A percentile compares a stretch with the other conserved stretches of the same genome.
phyloP scores from a whole-genome alignment of 2,329 filamentous ascomycete species.

The Didymella arachidicola region DNA sequence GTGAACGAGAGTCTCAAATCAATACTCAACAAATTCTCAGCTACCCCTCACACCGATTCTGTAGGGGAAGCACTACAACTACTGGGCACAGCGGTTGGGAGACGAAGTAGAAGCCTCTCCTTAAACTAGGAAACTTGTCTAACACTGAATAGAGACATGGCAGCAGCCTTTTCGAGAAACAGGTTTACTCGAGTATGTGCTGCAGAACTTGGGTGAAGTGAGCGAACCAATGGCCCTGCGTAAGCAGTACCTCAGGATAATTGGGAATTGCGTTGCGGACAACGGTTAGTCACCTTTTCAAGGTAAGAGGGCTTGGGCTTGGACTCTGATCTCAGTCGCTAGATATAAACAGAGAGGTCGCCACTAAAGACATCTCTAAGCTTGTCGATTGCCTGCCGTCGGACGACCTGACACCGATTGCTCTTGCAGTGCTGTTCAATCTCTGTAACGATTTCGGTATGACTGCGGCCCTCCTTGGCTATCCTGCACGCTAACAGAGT shows the following conservation, averaged over 20 bases:
- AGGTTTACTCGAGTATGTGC: conserved; percentile 41
- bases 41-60: conserved; percentile 2
- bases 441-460: conserved; percentile 54
- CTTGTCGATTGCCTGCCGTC: conserved; percentile 38
- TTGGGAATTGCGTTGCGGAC: conserved; percentile 51
- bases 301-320: too few species aligned
- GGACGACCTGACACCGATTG: conserved; percentile 36
- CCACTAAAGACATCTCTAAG: conserved; percentile 34
- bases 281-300: conserved; percentile 33
- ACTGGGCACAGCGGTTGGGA: conserved; percentile 46
- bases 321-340: conserved; percentile 25
- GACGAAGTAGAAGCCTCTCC: conserved; percentile 32
- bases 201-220: conserved; percentile 35
- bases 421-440: conserved; percentile 55
- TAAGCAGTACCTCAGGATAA: conserved; percentile 48
- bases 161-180: conserved; percentile 37
- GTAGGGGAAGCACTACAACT: conserved; percentile 28
- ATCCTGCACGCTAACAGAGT: conserved; percentile 23
- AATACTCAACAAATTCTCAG: conserved; percentile 8
- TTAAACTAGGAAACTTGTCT: conserved; percentile 20
- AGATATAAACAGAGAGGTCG: conserved; percentile 47
- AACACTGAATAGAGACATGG: conserved; percentile 42
- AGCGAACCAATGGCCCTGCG: conserved; percentile 28
- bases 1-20: not conserved
- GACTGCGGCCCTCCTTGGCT: not conserved